These are phyloP conservation scores for Madurella mycetomatis DNA, from an alignment of 2,329 filamentous ascomycete genomes.

Conservation along the genomic window DNA sequence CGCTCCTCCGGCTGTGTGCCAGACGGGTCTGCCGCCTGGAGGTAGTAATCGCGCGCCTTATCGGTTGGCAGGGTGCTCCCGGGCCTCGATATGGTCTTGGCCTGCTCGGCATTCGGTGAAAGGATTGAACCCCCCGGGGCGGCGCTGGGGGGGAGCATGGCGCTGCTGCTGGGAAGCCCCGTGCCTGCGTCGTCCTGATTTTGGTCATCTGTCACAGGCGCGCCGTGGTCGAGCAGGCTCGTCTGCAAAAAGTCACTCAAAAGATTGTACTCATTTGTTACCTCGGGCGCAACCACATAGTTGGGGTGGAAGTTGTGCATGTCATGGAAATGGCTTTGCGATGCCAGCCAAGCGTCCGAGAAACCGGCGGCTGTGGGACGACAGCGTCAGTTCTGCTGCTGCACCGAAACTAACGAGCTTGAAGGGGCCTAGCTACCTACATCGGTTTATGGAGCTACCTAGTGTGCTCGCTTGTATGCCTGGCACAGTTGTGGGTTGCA, in stretches of 20 bases:
- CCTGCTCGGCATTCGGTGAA: constrained; percentile 45
- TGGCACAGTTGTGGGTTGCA: constrained; percentile 66
- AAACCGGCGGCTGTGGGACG: constrained; percentile 64
- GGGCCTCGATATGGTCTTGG: constrained; percentile 56
- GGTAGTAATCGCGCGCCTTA: constrained; percentile 83
- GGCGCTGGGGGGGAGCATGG: constrained; percentile 32
- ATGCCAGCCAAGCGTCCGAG: constrained; percentile 73
- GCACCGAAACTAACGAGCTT: constrained; percentile 6
- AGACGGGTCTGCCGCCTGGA: constrained; percentile 91
- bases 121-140: constrained; percentile 43
- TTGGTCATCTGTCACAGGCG: constrained; percentile 64
- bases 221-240: constrained; percentile 80
- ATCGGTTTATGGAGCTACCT: constrained; percentile 63
- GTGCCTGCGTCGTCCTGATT: constrained; percentile 46
- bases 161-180: constrained; percentile 37
- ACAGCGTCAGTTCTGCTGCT: constrained; percentile 23
- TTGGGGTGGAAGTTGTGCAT: constrained; percentile 92
- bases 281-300: constrained; percentile 90
- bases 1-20: constrained; percentile 87
- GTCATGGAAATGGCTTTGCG: constrained; percentile 83
- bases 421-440: constrained; percentile 51
- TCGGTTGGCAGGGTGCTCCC: constrained; percentile 61
- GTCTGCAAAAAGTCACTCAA: constrained; percentile 95
- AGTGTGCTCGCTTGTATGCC: constrained; percentile 59
- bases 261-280: constrained; percentile 93